phyloP scores from a whole-genome alignment of 139 green algal species.

The Trebouxia sp. region DNA sequence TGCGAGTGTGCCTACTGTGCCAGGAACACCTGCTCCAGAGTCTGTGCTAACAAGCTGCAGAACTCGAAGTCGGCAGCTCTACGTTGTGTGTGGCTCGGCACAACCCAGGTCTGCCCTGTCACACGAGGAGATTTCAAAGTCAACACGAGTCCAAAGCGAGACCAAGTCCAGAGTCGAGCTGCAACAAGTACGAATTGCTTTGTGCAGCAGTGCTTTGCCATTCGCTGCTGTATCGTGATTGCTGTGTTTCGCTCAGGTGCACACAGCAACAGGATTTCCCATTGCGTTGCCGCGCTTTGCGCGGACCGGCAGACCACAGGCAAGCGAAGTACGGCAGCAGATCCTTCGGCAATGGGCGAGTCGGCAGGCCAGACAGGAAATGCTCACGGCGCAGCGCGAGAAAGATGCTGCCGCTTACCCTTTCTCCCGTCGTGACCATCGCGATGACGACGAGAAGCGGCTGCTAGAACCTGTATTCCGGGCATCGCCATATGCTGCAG shows the following conservation, averaged over 20 bases:
- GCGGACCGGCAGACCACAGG: not conserved
- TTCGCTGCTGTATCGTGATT: too few relatives aligned
- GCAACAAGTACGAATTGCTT: too few relatives aligned
- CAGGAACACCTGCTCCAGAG: too few relatives aligned
- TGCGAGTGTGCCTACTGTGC: too few relatives aligned
- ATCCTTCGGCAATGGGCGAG: not conserved
- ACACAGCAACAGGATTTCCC: slow-evolving; percentile 25
- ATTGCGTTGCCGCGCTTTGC: not conserved
- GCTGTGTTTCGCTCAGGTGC: not conserved
- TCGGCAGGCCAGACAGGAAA: not conserved
- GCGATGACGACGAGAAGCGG: not conserved
- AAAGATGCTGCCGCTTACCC: not conserved
- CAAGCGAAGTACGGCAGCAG: not conserved
- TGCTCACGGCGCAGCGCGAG: not conserved
- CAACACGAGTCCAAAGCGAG: too few relatives aligned
- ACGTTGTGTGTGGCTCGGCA: too few relatives aligned
- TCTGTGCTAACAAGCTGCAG: too few relatives aligned
- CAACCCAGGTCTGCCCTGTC: too few relatives aligned
- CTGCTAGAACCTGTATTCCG: slow-evolving; percentile 37
- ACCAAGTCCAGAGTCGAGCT: too few relatives aligned
- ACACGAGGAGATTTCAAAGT: too few relatives aligned
- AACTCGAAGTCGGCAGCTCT: too few relatives aligned
- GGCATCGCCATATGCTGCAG: slow-evolving; percentile 37
- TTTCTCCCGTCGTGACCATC: not conserved
- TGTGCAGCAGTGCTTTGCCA: too few relatives aligned